Conservation (phyloP, 345 rosid species). For the Eucalyptus shirleyi region DNA sequence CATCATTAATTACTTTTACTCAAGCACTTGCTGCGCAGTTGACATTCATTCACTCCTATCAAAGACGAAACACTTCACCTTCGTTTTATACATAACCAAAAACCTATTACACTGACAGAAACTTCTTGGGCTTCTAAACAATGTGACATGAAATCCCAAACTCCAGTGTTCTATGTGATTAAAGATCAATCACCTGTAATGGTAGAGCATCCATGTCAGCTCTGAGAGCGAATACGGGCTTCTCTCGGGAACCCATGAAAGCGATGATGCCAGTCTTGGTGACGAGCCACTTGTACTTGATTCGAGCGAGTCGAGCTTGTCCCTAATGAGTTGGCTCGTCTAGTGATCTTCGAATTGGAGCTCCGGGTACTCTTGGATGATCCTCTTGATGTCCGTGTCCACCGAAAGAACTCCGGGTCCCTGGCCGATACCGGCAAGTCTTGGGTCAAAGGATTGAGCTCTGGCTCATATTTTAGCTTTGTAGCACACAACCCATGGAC, state of each 20-base stretch:
- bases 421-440: slow-evolving; percentile 30
- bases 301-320: slow-evolving; percentile 45
- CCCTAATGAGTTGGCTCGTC: slow-evolving; percentile 44
- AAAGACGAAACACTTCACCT: no score
- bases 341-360: slow-evolving; percentile 45
- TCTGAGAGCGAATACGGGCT: slow-evolving; percentile 53
- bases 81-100: no score
- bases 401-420: slow-evolving; percentile 39
- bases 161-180: neutral
- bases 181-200: slow-evolving; percentile 26
- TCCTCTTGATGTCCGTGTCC: slow-evolving; percentile 53
- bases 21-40: no score
- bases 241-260: slow-evolving; percentile 30
- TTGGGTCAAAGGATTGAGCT: slow-evolving; percentile 7
- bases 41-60: no score
- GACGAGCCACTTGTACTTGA: slow-evolving; percentile 49
- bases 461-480: neutral
- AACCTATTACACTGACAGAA: no score
- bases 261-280: slow-evolving; percentile 56
- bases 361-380: slow-evolving; percentile 50
- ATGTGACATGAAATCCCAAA: neutral
- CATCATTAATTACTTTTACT: no score
- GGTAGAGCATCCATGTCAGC: slow-evolving; percentile 83
- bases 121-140: no score
- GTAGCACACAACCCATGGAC: neutral